These are phyloP conservation scores for Fusarium palustre DNA, from an alignment of 2,329 filamentous ascomycete genomes.

Conservation along the genomic window DNA sequence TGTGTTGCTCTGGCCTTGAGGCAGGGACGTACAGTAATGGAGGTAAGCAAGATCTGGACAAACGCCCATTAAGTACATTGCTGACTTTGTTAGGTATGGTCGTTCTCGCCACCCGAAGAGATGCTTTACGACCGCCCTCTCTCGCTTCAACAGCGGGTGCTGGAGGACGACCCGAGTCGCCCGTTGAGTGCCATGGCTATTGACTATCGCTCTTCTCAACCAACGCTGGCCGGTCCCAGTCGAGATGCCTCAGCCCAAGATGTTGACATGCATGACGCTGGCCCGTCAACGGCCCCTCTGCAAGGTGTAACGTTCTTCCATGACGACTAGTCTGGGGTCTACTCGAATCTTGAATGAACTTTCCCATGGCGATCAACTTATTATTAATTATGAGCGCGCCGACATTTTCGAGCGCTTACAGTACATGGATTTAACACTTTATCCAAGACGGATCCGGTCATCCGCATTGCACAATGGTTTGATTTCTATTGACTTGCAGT, in stretches of 20 bases:
- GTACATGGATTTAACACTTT: slow-evolving; percentile 39
- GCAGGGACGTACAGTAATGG: slow-evolving; percentile 91
- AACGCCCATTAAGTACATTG: background rate
- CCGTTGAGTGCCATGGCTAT: slow-evolving; percentile 64
- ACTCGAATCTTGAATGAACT: slow-evolving; percentile 12
- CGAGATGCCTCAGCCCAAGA: slow-evolving; percentile 58
- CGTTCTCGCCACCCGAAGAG: slow-evolving; percentile 88
- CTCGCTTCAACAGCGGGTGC: slow-evolving; percentile 61
- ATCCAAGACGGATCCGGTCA: slow-evolving; percentile 42
- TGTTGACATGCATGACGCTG: slow-evolving; percentile 68
- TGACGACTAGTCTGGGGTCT: slow-evolving; percentile 53
- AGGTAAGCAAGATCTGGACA: slow-evolving; percentile 71
- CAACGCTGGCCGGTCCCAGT: slow-evolving; percentile 47
- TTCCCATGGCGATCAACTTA: slow-evolving; percentile 22
- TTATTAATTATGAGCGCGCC: slow-evolving; percentile 27
- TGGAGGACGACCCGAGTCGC: slow-evolving; percentile 61
- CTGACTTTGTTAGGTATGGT: slow-evolving; percentile 79
- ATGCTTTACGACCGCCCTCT: slow-evolving; percentile 65
- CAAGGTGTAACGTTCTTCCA: slow-evolving; percentile 64
- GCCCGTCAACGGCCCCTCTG: slow-evolving; percentile 66
- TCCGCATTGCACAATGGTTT: slow-evolving; percentile 48
- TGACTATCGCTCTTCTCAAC: slow-evolving; percentile 54
- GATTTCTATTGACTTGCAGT: slow-evolving; percentile 47
- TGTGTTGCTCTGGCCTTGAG: slow-evolving; percentile 94
- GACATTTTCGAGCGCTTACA: slow-evolving; percentile 11